phyloP scores from a whole-genome alignment of 2,329 filamentous ascomycete species.

The Chrysosporium queenslandicum region DNA sequence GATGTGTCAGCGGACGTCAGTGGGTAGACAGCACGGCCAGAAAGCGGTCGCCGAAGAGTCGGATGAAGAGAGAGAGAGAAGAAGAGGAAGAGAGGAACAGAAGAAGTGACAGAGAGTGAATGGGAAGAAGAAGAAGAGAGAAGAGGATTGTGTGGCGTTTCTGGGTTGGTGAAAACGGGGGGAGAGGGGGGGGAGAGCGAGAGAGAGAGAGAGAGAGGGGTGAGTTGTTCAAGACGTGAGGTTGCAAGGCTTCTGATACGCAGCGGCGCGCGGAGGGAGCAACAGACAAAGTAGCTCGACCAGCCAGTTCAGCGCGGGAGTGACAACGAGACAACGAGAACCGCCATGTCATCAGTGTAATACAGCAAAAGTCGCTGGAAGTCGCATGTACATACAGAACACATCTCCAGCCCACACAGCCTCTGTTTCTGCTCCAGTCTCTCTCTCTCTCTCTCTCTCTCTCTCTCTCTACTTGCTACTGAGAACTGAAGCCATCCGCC shows the following conservation, averaged over 20 bases:
- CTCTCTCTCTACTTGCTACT: neutral
- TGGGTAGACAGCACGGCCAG: conserved; percentile 7
- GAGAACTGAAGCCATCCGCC: too few relatives aligned
- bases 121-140: conserved; percentile 2
- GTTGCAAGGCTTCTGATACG: conserved; percentile 3
- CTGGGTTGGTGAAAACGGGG: neutral
- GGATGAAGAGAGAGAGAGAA: neutral
- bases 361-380: conserved; percentile 1
- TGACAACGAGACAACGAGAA: neutral
- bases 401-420: too few relatives aligned
- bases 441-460: too few relatives aligned
- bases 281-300: too few relatives aligned
- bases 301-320: too few relatives aligned
- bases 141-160: too few relatives aligned
- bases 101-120: neutral
- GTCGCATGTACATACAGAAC: too few relatives aligned
- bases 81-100: neutral
- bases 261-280: neutral
- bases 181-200: neutral
- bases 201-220: conserved; percentile 2
- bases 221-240: conserved; percentile 9
- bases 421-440: too few relatives aligned
- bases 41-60: conserved; percentile 1
- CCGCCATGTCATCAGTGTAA: conserved; percentile 9
- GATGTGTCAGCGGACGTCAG: neutral